Evolutionary conservation across 768 basidiomycete genomes (phyloP).

Genomic region (Suillus subalutaceus): DNA sequence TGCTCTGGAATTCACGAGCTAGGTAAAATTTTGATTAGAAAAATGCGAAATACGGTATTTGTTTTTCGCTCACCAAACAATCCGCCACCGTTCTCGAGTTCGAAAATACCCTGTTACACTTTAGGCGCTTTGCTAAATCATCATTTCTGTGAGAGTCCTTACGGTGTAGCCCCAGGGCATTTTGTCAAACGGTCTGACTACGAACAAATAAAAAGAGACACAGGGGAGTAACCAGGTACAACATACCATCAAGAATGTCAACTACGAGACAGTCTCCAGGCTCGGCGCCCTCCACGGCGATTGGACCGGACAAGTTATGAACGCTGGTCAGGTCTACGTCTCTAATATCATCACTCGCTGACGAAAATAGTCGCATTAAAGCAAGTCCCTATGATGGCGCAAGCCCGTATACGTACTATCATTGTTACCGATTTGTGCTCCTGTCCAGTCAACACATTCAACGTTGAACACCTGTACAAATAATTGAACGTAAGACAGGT

Average conservation of each 20-base stretch:
- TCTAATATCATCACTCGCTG: constrained; percentile 69
- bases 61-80: constrained; percentile 55
- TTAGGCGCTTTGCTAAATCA: background rate
- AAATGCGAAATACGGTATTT: background rate
- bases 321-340: constrained; percentile 65
- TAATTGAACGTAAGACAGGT: background rate
- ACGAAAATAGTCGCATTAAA: background rate
- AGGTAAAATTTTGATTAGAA: background rate
- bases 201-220: background rate
- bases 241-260: constrained; percentile 72
- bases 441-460: constrained; percentile 79
- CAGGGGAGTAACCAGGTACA: background rate
- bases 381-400: background rate
- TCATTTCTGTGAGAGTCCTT: constrained; percentile 15
- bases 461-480: constrained; percentile 62
- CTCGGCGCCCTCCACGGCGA: constrained; percentile 74
- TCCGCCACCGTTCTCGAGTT: constrained; percentile 72
- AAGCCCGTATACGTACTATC: constrained; percentile 48
- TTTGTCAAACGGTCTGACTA: constrained; percentile 68
- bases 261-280: constrained; percentile 82
- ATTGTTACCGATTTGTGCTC: constrained; percentile 78
- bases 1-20: constrained; percentile 71
- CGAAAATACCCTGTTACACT: constrained; percentile 67
- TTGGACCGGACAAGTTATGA: constrained; percentile 78
- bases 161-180: constrained; percentile 86